These are phyloP conservation scores for Nitzschia inconspicua DNA, from an alignment of 108 stramenopile genomes.

Conservation along the genomic window DNA sequence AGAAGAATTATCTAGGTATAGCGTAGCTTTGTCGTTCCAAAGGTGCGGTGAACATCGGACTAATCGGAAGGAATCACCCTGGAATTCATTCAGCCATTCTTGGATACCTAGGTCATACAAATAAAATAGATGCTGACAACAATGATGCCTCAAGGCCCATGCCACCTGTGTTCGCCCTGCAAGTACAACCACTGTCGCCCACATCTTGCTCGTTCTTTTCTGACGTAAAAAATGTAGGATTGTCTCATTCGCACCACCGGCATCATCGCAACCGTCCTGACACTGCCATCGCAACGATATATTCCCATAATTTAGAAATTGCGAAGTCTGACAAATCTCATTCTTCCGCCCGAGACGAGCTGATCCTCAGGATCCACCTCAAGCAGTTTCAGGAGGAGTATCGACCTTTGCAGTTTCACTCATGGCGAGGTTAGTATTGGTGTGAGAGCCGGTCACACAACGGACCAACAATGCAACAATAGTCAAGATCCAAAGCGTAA, in stretches of 20 bases:
- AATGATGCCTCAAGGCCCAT: too few relatives aligned
- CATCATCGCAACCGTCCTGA: conserved; percentile 34
- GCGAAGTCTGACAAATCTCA: not conserved
- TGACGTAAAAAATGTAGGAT: too few relatives aligned
- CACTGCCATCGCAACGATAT: conserved; percentile 35
- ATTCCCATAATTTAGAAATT: conserved; percentile 17
- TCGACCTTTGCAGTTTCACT: not conserved
- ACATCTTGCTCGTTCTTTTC: too few relatives aligned
- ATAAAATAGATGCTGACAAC: too few relatives aligned
- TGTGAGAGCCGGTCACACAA: not conserved
- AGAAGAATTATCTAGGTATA: conserved; percentile 24
- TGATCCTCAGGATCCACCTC: too few relatives aligned
- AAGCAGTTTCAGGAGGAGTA: not conserved
- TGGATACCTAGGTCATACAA: conserved; percentile 25
- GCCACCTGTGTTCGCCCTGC: too few relatives aligned
- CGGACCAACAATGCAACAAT: conserved; percentile 17
- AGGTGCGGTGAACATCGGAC: conserved; percentile 15
- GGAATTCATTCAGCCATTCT: conserved; percentile 55
- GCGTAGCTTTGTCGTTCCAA: conserved; percentile 34
- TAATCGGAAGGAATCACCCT: conserved; percentile 53
- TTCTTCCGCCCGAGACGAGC: too few relatives aligned
- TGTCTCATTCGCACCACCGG: conserved; percentile 10
- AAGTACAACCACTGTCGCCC: too few relatives aligned
- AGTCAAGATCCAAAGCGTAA: conserved; percentile 28
- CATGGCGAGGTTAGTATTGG: not conserved